Evolutionary conservation across 352 stramenopile species (phyloP), one percentile per base, ranked within the genome.

Genomic region (Pythium phragmiticola): DNA sequence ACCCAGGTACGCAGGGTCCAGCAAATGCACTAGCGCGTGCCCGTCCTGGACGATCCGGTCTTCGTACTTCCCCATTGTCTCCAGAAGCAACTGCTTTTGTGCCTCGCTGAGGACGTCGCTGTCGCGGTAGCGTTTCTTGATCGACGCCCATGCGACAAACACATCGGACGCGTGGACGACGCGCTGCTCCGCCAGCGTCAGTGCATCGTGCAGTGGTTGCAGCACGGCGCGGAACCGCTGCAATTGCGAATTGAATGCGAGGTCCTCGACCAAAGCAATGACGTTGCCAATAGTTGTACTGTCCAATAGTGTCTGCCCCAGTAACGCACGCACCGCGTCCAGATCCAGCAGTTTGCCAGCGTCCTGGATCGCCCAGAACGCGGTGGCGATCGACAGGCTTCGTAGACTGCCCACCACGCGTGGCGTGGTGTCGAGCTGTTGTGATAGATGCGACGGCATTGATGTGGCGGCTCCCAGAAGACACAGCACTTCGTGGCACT

Each of bases 1-100:
- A 8, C 74, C 78, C 1, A 77, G 28, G 19, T 80, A 63, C 0
- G 79, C 74, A 21, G 78, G 78, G 41, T 87, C 78, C 13, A 87
- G 66, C 2, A 84, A 53, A 41, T 78, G 71, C 3, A 68, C 66
- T n/a, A 83, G 52, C 11, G 63, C 11, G 36, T 80, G 68, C 8
- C 70, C 66, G 0, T 54, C 52, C 12, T 72, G 60, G 3, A 69
- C 7, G 4, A 76, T 51, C 7, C 39, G 33, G 1, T 70, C 52
- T 39, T 76, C 53, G 51, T 76, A 65, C 37, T 68, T 60, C 17
- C 54, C 54, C 3, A 82, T 56, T 0, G 75, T 47, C 26, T 56
- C 21, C 30, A 69, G 37, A 4, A 84, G 36, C 9, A 30, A 33
- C 26, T 46, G 26, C 49, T 77, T 78, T 28, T 84, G 68, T 16